Conservation (phyloP, 2,329 filamentous ascomycete species). For the Scortechinia acanthostroma region DNA sequence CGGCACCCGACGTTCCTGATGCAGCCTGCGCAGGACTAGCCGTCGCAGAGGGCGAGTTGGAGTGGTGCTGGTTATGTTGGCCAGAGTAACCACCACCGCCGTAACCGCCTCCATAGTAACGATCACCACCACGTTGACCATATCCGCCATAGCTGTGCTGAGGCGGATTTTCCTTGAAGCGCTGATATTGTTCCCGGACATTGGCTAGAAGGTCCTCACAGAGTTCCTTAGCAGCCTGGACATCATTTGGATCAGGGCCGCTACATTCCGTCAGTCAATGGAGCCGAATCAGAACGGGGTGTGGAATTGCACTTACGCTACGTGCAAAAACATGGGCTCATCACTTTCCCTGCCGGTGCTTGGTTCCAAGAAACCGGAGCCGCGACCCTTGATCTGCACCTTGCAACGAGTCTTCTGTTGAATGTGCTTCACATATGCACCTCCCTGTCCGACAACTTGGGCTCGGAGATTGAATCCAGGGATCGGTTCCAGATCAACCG, state of each 20-base stretch:
- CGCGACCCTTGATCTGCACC: slow-evolving; percentile 95
- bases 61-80: not conserved
- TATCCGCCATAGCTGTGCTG: slow-evolving; percentile 50
- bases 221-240: slow-evolving; percentile 78
- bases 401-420: slow-evolving; percentile 91
- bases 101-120: slow-evolving; percentile 25
- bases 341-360: slow-evolving; percentile 86
- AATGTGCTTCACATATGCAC: slow-evolving; percentile 95
- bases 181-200: slow-evolving; percentile 82
- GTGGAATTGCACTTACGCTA: slow-evolving; percentile 58
- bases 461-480: slow-evolving; percentile 93
- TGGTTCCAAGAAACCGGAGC: slow-evolving; percentile 87
- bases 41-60: slow-evolving; percentile 16
- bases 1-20: slow-evolving; percentile 29
- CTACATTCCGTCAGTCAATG: slow-evolving; percentile 32
- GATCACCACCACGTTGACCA: slow-evolving; percentile 31
- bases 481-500: slow-evolving; percentile 82
- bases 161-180: slow-evolving; percentile 77
- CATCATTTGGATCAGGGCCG: slow-evolving; percentile 79
- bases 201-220: slow-evolving; percentile 82
- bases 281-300: no score
- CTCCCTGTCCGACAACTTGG: slow-evolving; percentile 89
- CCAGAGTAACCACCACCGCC: slow-evolving; percentile 8
- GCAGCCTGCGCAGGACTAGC: slow-evolving; percentile 30
- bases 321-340: slow-evolving; percentile 92